Conservation (phyloP, 2,329 filamentous ascomycete species). For the Clathrospora elynae region DNA sequence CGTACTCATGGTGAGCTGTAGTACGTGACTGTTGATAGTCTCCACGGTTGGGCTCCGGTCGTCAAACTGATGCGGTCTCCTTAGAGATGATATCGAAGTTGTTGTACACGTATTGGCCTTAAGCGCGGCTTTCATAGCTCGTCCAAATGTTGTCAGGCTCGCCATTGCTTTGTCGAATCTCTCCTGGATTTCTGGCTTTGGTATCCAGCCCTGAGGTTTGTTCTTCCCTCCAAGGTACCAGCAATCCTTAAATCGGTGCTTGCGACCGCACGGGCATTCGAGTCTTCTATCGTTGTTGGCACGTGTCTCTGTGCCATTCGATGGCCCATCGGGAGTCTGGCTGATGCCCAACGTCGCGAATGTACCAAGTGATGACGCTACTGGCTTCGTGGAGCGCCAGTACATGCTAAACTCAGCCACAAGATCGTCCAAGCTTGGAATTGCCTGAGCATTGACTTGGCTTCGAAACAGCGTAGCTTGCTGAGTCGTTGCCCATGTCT, state of each 20-base stretch:
- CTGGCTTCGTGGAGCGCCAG: slow-evolving; percentile 5
- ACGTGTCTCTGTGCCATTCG: slow-evolving; percentile 1
- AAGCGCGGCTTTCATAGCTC: slow-evolving; percentile 5
- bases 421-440: slow-evolving; percentile 6
- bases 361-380: slow-evolving; percentile 7
- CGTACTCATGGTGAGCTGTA: slow-evolving; percentile 8
- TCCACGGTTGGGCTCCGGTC: slow-evolving; percentile 2
- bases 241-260: slow-evolving; percentile 7
- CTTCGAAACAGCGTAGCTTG: slow-evolving; percentile 1
- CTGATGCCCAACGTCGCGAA: slow-evolving; percentile 7
- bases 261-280: slow-evolving; percentile 1
- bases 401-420: slow-evolving; percentile 7
- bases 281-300: slow-evolving; percentile 3
- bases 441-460: slow-evolving; percentile 1
- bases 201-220: slow-evolving; percentile 7
- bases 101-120: slow-evolving; percentile 2
- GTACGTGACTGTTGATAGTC: slow-evolving; percentile 1
- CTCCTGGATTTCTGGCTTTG: slow-evolving; percentile 6
- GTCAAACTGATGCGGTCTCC: slow-evolving; percentile 1
- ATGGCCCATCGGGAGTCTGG: slow-evolving; percentile 1
- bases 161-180: slow-evolving; percentile 5
- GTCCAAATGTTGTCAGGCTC: slow-evolving; percentile 5
- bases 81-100: background rate
- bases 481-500: no score
- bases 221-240: slow-evolving; percentile 5